A percentile compares a stretch with the other conserved stretches of the same genome.
Evolutionary conservation across 805 yeast species (phyloP).

Genomic region (Candida maltosa): DNA sequence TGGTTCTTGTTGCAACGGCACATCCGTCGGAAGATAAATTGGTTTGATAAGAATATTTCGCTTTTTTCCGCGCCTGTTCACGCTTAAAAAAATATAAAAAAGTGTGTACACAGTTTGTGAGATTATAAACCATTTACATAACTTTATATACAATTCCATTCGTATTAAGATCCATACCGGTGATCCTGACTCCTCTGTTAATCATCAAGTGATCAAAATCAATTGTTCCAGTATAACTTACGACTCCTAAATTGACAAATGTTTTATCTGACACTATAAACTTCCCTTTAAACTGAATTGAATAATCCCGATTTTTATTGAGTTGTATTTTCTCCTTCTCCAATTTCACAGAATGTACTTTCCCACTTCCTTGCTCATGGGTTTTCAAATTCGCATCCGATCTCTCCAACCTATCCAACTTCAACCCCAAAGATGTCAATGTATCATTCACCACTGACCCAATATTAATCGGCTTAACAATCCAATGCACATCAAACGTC

Average conservation of each 20-base stretch:
- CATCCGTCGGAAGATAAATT: too few species aligned
- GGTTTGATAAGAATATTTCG: too few species aligned
- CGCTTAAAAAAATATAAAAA: too few species aligned
- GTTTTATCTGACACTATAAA: constrained; percentile 18
- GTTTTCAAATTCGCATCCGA: constrained; percentile 17
- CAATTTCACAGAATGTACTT: constrained; percentile 19
- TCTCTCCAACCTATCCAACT: constrained; percentile 21
- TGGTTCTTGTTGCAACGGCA: too few species aligned
- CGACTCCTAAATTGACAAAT: constrained; percentile 13
- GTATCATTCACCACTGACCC: constrained; percentile 14
- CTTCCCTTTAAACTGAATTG: constrained; percentile 22
- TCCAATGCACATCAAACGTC: constrained; percentile 17
- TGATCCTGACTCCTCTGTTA: constrained; percentile 29
- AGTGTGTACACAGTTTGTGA: too few species aligned
- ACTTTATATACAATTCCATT: constrained; percentile 5
- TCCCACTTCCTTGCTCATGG: constrained; percentile 23
- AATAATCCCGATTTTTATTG: constrained; percentile 18
- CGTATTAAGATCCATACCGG: constrained; percentile 15
- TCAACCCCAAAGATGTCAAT: constrained; percentile 19
- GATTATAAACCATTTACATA: too few species aligned
- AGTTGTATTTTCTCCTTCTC: constrained; percentile 6
- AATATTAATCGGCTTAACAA: constrained; percentile 22
- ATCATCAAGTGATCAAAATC: constrained; percentile 30
- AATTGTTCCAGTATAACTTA: constrained; percentile 23
- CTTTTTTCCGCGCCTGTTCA: too few species aligned